A percentile compares a stretch with the other conserved stretches of the same genome.
These are phyloP conservation scores for Penicillium samsonianum DNA, from an alignment of 495 filamentous ascomycete species.

Conservation along the genomic window DNA sequence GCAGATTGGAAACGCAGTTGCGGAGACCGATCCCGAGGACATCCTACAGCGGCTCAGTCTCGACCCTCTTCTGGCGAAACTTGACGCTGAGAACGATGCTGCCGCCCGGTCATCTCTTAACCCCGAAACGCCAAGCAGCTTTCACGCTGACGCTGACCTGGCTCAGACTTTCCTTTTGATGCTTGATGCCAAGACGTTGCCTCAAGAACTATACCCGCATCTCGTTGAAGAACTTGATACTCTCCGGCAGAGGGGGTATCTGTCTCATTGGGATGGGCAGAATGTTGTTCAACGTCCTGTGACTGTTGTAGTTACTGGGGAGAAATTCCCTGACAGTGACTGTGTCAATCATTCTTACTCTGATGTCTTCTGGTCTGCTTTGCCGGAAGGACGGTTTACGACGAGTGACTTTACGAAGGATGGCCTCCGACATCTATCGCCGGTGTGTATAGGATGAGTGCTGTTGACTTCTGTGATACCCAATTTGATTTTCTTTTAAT, in stretches of 20 bases:
- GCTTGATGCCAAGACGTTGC: constrained; percentile 18
- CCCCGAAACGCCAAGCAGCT: background rate
- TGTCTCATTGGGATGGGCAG: constrained; percentile 57
- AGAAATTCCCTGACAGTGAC: constrained; percentile 55
- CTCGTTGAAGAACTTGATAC: constrained; percentile 52
- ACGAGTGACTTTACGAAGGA: constrained; percentile 7
- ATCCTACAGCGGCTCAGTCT: constrained; percentile 20
- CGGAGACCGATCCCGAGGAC: background rate
- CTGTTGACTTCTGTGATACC: constrained; percentile 16
- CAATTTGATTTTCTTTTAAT: constrained; percentile 5
- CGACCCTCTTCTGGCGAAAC: constrained; percentile 12
- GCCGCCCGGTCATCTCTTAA: background rate
- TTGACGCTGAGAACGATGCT: constrained; percentile 3
- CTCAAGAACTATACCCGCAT: constrained; percentile 10
- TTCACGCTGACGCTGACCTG: background rate
- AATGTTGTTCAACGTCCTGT: constrained; percentile 52
- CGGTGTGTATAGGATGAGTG: constrained; percentile 21
- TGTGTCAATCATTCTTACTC: constrained; percentile 39
- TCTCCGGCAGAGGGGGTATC: constrained; percentile 57
- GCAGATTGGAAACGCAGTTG: constrained; percentile 55
- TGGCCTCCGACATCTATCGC: constrained; percentile 12
- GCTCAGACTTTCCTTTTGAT: constrained; percentile 18
- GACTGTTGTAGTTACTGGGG: constrained; percentile 71
- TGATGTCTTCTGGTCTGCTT: constrained; percentile 70
- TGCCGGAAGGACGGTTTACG: constrained; percentile 36